Evolutionary conservation across 225 moss, liverwort and hornwort species (phyloP), one percentile per base, ranked within the genome.

Genomic region (Climacium dendroides): DNA sequence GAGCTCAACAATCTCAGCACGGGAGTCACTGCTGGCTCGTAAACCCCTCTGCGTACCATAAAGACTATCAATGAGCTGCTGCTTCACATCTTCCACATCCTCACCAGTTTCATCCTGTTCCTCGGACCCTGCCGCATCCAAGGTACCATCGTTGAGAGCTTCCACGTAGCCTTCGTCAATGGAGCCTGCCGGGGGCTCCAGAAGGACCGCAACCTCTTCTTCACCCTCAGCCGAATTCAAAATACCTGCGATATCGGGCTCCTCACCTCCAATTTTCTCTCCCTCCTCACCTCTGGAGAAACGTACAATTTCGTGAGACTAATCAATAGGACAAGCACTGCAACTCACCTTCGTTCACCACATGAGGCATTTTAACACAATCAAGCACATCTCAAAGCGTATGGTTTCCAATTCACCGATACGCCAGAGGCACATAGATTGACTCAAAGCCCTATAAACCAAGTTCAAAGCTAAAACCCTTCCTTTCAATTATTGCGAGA

Each of bases 1-100:
- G 77, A 98, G 93, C 92, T 98, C 98, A 10, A 95, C 87, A 84
- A 98, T 94, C 91, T 98, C 98, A 57, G 96, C 98, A 47, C 98
- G 95, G 37, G 96, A 96, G 69, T 98, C 97, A 87, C 98, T 97
- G 88, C 96, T 96, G 35, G 97, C 98, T 74, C 95, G 94, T 72
- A 97, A 89, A 63, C 98, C 98, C 78, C 98, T 95, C 78, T 98
- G 94, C 73, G 97, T 96, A 75, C 96, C 97, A 75, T 93, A 98
- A 22, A 98, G 89, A 55, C 91, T 84, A 86, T 97, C 97, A 43
- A 97, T 90, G 50, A 98, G 89, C 70, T 93, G 92, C 89, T 97
- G 94, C 91, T 98, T 98, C 74, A 98, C 78, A 90, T 97, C 98
- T 94, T 95, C 96, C 55, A 96, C 87, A 29, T 93, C 94, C 69